phyloP scores from a whole-genome alignment of 2,329 filamentous ascomycete genomes.

The Pseudocercospora vitis region DNA sequence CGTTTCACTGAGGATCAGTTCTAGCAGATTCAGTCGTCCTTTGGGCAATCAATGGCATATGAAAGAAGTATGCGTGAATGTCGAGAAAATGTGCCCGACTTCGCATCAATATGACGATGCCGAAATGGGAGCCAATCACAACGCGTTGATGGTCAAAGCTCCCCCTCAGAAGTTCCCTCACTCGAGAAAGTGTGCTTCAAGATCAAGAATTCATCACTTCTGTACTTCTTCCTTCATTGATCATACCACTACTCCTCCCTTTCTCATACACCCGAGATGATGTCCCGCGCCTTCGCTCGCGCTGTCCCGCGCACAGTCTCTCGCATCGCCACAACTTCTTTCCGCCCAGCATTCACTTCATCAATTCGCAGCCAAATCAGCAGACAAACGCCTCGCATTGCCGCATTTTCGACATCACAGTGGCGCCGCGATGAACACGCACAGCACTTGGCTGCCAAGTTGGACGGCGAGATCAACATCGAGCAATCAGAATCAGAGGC shows the following conservation, averaged over 20 bases:
- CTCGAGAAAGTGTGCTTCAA: no score
- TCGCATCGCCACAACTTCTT: constrained; percentile 43
- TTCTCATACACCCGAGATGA: constrained; percentile 39
- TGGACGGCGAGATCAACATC: constrained; percentile 78
- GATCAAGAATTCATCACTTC: constrained; percentile 3
- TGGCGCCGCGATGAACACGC: constrained; percentile 56
- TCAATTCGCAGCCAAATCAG: constrained; percentile 23
- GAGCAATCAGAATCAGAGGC: constrained; percentile 66
- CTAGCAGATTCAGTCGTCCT: no score
- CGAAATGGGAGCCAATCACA: constrained; percentile 11
- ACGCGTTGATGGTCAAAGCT: constrained; percentile 6
- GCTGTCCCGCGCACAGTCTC: constrained; percentile 45
- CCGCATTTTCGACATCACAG: constrained; percentile 46
- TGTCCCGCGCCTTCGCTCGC: constrained; percentile 48
- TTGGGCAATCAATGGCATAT: background rate
- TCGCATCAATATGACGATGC: constrained; percentile 3
- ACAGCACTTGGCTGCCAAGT: constrained; percentile 79
- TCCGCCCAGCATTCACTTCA: constrained; percentile 35
- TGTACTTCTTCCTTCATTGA: background rate
- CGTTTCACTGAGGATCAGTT: no score
- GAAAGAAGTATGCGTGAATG: background rate
- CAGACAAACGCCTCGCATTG: constrained; percentile 29
- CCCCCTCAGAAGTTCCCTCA: no score
- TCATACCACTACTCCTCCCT: no score
- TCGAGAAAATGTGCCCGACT: constrained; percentile 1